Evolutionary conservation across 2,329 filamentous ascomycete genomes (phyloP).

Genomic region (Phialocephala subalpina): DNA sequence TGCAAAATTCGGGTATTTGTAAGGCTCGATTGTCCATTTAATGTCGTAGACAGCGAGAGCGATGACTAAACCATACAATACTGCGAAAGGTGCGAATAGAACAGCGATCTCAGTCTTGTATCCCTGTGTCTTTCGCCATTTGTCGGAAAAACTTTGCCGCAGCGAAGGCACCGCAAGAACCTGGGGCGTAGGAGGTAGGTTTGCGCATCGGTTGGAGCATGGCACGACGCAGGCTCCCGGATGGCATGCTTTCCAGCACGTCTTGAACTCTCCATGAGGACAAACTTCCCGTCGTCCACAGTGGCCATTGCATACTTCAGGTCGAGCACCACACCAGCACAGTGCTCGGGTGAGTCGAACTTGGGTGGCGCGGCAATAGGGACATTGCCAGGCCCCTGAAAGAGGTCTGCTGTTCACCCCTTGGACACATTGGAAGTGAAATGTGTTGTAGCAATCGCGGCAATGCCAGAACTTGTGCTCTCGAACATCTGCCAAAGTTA

Average conservation of each 20-base stretch:
- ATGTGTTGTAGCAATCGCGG: conserved; percentile 22
- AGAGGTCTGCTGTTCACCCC: background rate
- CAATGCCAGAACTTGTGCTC: conserved; percentile 30
- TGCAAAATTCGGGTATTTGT: conserved; percentile 21
- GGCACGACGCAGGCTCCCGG: conserved; percentile 30
- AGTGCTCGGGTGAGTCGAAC: background rate
- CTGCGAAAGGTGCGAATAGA: background rate
- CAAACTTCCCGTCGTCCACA: conserved; percentile 24
- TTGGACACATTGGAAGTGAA: conserved; percentile 27
- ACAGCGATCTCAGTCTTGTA: background rate
- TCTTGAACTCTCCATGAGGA: conserved; percentile 15
- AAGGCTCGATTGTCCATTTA: conserved; percentile 21
- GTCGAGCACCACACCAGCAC: background rate
- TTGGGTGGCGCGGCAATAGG: background rate
- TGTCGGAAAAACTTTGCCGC: conserved; percentile 20
- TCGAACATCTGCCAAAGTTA: background rate
- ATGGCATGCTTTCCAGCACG: conserved; percentile 30
- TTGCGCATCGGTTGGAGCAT: conserved; percentile 18
- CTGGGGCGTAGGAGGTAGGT: background rate
- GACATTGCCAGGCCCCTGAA: background rate
- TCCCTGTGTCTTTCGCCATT: too few relatives aligned
- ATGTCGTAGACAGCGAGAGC: background rate
- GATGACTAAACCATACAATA: background rate
- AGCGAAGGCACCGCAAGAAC: too few relatives aligned
- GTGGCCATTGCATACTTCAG: conserved; percentile 23